Evolutionary conservation across 1,284 basidiomycete species (phyloP).

Genomic region (Pseudozyma hubeiensis): DNA sequence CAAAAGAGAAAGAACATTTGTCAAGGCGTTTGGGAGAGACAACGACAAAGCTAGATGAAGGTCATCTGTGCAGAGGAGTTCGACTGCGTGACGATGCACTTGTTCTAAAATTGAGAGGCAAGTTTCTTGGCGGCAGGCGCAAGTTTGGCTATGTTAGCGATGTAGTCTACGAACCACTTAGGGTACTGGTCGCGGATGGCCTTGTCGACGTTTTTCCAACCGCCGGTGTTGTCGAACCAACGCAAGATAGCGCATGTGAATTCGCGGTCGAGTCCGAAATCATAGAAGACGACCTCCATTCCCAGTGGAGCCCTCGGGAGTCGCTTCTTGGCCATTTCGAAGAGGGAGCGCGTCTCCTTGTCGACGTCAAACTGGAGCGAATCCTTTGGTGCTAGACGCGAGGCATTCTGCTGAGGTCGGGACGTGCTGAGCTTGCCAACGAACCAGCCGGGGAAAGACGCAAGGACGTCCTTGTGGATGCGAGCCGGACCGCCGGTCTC

Average conservation of each 20-base stretch:
- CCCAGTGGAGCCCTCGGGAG: background rate
- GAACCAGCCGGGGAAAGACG: conserved; percentile 2
- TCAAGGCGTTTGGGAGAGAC: too few species aligned
- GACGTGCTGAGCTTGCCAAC: conserved; percentile 1
- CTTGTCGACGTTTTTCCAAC: background rate
- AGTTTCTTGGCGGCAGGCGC: background rate
- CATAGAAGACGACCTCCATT: background rate
- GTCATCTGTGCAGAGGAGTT: too few species aligned
- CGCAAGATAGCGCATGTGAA: too few species aligned
- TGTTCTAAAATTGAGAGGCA: background rate
- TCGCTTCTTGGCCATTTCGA: background rate
- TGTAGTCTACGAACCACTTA: background rate
- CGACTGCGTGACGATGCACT: background rate
- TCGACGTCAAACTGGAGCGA: too few species aligned
- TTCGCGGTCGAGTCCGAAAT: background rate
- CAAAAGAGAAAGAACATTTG: too few species aligned
- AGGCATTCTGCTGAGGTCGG: too few species aligned
- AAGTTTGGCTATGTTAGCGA: background rate
- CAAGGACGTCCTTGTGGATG: conserved; percentile 2
- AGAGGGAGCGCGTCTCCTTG: background rate
- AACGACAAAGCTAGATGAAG: too few species aligned
- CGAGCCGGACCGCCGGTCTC: background rate
- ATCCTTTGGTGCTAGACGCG: too few species aligned
- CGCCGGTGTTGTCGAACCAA: background rate
- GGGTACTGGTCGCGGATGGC: conserved; percentile 10